A percentile compares a stretch with the other conserved stretches of the same genome.
phyloP scores from a whole-genome alignment of 2,329 filamentous ascomycete species.

The Monilinia aucupariae region DNA sequence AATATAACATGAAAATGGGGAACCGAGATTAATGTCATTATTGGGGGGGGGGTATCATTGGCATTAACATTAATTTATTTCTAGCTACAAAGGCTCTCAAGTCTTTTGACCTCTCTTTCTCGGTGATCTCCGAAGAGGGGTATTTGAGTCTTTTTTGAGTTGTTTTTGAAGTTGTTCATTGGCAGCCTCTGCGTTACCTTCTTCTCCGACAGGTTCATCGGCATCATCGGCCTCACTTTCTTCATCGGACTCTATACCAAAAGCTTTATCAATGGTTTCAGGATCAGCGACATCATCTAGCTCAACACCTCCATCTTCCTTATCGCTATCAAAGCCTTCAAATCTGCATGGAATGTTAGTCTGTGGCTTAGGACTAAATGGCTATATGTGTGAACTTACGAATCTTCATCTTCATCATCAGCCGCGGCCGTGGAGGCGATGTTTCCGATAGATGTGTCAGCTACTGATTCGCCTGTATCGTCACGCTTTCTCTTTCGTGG shows the following conservation, averaged over 20 bases:
- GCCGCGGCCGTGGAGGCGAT: constrained; percentile 30
- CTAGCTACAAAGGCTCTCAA: not conserved
- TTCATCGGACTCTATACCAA: constrained; percentile 35
- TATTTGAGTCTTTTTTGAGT: constrained; percentile 25
- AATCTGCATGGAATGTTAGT: constrained; percentile 34
- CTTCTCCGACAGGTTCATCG: constrained; percentile 28
- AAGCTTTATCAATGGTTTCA: constrained; percentile 32
- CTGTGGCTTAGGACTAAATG: not conserved
- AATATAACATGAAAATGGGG: not conserved
- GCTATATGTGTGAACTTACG: constrained; percentile 1
- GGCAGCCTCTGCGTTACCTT: constrained; percentile 29
- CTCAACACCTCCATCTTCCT: constrained; percentile 35
- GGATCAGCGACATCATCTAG: constrained; percentile 30
- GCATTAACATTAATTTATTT: constrained; percentile 12
- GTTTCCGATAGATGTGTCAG: constrained; percentile 38
- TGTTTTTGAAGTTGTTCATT: constrained; percentile 34
- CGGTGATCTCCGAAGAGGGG: constrained; percentile 20
- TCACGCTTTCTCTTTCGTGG: constrained; percentile 68
- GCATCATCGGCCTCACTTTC: constrained; percentile 39
- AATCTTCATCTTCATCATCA: constrained; percentile 32
- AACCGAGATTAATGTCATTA: not conserved
- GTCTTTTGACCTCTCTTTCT: constrained; percentile 35
- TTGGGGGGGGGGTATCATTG: not conserved
- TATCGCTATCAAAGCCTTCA: constrained; percentile 46
- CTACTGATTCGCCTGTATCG: constrained; percentile 49